phyloP scores from a whole-genome alignment of 768 basidiomycete genomes.

The Dioszegia hungarica region DNA sequence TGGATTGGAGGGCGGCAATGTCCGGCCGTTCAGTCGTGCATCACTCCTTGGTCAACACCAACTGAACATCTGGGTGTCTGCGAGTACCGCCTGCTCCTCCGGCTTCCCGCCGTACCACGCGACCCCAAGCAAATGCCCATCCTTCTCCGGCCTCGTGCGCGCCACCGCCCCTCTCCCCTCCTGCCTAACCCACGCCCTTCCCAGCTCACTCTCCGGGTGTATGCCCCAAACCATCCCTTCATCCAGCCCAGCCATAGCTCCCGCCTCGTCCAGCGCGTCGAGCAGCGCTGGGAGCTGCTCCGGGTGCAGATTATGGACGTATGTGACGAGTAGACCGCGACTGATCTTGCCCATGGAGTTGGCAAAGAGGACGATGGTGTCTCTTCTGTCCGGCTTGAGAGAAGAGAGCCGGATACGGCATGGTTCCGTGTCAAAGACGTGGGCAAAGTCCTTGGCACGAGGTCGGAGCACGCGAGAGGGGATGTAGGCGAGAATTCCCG shows the following conservation, averaged over 20 bases:
- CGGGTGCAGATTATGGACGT: conserved; percentile 9
- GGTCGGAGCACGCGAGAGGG: not conserved
- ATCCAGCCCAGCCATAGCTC: conserved; percentile 1
- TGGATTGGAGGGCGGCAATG: too few species aligned
- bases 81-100: conserved; percentile 9
- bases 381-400: not conserved
- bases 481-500: not conserved
- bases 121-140: conserved; percentile 29
- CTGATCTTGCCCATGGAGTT: conserved; percentile 9
- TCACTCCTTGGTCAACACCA: too few species aligned
- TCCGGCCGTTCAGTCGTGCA: too few species aligned
- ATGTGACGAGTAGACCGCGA: conserved; percentile 14
- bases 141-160: conserved; percentile 14
- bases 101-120: conserved; percentile 34
- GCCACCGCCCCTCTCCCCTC: not conserved
- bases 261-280: conserved; percentile 15
- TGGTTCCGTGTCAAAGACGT: not conserved
- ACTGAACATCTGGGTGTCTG: conserved; percentile 25
- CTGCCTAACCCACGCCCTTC: conserved; percentile 11
- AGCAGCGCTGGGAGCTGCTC: conserved; percentile 13
- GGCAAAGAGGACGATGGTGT: conserved; percentile 27
- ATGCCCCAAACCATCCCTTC: conserved; percentile 31
- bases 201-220: not conserved
- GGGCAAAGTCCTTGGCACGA: not conserved
- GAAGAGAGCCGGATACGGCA: not conserved